These are phyloP conservation scores for Colletotrichum nymphaeae DNA, from an alignment of 2,329 filamentous ascomycete species.

Conservation along the genomic window DNA sequence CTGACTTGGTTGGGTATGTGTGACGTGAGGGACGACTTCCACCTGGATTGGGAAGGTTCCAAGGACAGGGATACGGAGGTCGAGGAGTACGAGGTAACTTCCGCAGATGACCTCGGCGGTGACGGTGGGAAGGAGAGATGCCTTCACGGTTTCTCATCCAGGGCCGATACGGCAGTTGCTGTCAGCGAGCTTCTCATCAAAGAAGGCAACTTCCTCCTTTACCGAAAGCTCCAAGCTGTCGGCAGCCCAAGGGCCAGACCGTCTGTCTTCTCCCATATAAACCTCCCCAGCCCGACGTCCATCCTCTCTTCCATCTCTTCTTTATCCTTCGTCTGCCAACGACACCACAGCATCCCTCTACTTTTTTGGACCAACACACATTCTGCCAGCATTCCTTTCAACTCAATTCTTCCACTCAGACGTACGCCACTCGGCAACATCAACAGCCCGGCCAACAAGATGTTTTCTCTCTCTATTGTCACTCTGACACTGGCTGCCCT, in stretches of 20 bases:
- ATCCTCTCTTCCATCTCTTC: not conserved
- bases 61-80: not conserved
- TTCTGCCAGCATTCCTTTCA: not conserved
- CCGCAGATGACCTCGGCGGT: not conserved
- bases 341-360: not conserved
- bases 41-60: not conserved
- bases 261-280: not conserved
- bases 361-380: slow-evolving; percentile 4
- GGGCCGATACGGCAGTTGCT: not conserved
- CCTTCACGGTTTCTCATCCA: too few relatives aligned
- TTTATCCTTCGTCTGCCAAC: not conserved
- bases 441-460: not conserved
- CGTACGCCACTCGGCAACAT: not conserved
- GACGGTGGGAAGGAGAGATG: too few relatives aligned
- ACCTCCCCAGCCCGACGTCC: not conserved
- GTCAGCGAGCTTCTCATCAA: not conserved
- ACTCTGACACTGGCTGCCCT: slow-evolving; percentile 1
- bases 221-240: not conserved
- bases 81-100: not conserved
- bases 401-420: not conserved
- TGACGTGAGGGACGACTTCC: not conserved
- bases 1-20: not conserved
- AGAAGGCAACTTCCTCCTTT: not conserved
- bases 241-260: not conserved
- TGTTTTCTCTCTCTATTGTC: slow-evolving; percentile 1